These are phyloP conservation scores for Xylaria multiplex DNA, from an alignment of 2,329 filamentous ascomycete species.

Conservation along the genomic window DNA sequence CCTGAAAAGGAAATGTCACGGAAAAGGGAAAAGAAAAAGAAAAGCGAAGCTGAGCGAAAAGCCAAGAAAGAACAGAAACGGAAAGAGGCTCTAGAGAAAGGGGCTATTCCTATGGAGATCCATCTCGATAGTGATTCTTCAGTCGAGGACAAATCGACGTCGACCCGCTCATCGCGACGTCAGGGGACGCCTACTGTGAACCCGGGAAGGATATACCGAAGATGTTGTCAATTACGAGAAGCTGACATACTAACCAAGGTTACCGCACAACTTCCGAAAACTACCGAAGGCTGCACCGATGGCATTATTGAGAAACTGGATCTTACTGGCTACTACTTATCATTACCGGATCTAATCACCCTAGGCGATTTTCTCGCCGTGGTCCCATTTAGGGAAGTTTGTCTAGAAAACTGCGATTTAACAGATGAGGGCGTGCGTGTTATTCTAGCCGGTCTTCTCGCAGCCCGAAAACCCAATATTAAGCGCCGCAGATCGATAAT, in stretches of 20 bases:
- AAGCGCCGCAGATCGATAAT: constrained; percentile 60
- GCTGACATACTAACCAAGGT: constrained; percentile 92
- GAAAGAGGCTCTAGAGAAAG: constrained; percentile 86
- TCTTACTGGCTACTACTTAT: constrained; percentile 84
- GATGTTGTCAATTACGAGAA: constrained; percentile 93
- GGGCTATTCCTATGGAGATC: constrained; percentile 85
- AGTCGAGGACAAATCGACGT: constrained; percentile 48
- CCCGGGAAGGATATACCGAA: constrained; percentile 88
- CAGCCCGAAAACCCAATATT: constrained; percentile 74
- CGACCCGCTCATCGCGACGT: constrained; percentile 56
- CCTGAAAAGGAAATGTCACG: constrained; percentile 62
- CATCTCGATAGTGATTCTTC: constrained; percentile 74
- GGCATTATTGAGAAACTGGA: constrained; percentile 87
- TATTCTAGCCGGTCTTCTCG: constrained; percentile 84
- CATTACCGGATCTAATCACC: constrained; percentile 83
- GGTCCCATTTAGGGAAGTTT: constrained; percentile 86
- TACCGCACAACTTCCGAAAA: constrained; percentile 83
- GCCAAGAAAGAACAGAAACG: constrained; percentile 91
- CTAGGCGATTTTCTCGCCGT: constrained; percentile 94
- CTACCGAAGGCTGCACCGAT: constrained; percentile 70
- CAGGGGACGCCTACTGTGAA: constrained; percentile 85
- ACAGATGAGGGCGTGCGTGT: constrained; percentile 88
- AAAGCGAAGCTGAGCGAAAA: constrained; percentile 90
- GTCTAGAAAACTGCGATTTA: constrained; percentile 87
- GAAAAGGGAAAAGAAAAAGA: constrained; percentile 97